These are phyloP conservation scores for Cystofilobasidium macerans DNA, from an alignment of 768 basidiomycete species.

Conservation along the genomic window DNA sequence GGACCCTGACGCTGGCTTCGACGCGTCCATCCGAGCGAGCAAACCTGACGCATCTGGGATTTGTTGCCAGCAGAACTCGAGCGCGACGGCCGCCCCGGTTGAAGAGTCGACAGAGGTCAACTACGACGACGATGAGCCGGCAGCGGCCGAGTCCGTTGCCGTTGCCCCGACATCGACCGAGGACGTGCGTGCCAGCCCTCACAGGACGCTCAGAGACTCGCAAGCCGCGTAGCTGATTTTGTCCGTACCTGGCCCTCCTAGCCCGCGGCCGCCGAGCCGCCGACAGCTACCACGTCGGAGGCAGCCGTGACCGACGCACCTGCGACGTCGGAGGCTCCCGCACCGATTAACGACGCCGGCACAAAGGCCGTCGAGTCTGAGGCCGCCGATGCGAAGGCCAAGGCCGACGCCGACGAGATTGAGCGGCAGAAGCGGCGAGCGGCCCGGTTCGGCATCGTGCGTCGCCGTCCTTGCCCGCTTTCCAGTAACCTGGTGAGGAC, in stretches of 20 bases:
- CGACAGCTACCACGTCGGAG: constrained; percentile 4
- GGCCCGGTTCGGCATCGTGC: constrained; percentile 22
- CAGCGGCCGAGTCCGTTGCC: neutral
- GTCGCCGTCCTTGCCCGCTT: neutral
- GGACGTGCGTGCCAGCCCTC: neutral
- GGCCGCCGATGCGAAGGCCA: neutral
- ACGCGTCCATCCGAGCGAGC: neutral
- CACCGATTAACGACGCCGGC: too few relatives aligned
- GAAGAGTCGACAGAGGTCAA: neutral
- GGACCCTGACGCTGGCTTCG: neutral
- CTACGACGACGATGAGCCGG: constrained; percentile 10
- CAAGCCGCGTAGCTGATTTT: too few relatives aligned
- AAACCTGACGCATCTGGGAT: too few relatives aligned
- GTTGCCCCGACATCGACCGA: neutral
- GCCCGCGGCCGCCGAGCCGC: neutral
- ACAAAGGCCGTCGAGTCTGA: neutral
- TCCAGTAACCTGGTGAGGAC: too few relatives aligned
- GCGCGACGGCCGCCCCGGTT: neutral
- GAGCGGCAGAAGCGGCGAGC: constrained; percentile 23
- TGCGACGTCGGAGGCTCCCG: neutral
- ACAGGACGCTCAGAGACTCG: too few relatives aligned
- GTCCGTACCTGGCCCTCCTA: too few relatives aligned
- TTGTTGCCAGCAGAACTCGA: neutral
- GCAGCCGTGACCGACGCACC: constrained; percentile 1
- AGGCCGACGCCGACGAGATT: constrained; percentile 6